Percentiles rank a stretch among this genome's conserved stretches.
Conservation (phyloP, 495 filamentous ascomycete species). For the Hypoxylon trugodes region DNA sequence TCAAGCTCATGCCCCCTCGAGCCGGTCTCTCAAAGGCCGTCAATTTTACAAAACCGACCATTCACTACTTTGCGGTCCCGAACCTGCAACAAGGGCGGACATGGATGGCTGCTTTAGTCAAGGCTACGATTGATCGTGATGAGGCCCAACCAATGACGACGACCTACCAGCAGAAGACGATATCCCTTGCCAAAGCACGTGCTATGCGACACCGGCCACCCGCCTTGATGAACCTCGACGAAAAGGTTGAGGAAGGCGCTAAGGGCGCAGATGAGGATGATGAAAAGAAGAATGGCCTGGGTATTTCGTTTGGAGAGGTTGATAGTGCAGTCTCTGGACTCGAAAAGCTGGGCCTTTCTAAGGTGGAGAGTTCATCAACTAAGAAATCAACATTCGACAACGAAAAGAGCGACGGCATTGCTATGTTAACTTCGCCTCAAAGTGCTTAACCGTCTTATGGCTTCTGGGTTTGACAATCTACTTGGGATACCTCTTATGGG, state of each 20-base stretch:
- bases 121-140: conserved; percentile 97
- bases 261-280: conserved; percentile 33
- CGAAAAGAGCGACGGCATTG: conserved; percentile 44
- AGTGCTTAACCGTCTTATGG: conserved; percentile 50
- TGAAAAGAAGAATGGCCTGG: conserved; percentile 52
- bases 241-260: conserved; percentile 52
- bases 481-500: neutral
- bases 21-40: conserved; percentile 88
- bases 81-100: conserved; percentile 85
- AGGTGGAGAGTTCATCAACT: conserved; percentile 46
- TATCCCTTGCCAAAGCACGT: conserved; percentile 83
- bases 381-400: conserved; percentile 44
- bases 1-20: conserved; percentile 95
- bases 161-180: conserved; percentile 95
- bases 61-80: conserved; percentile 97
- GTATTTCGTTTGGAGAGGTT: conserved; percentile 59
- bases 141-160: conserved; percentile 77
- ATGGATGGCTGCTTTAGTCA: conserved; percentile 99
- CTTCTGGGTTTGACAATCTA: too few relatives aligned
- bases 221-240: conserved; percentile 78
- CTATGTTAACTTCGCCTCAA: conserved; percentile 42
- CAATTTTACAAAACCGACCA: conserved; percentile 94
- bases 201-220: conserved; percentile 87
- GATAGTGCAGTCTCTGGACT: conserved; percentile 59
- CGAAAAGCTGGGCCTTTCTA: conserved; percentile 54